phyloP scores from a whole-genome alignment of 2,329 filamentous ascomycete species.

The Lecanosticta acicola region DNA sequence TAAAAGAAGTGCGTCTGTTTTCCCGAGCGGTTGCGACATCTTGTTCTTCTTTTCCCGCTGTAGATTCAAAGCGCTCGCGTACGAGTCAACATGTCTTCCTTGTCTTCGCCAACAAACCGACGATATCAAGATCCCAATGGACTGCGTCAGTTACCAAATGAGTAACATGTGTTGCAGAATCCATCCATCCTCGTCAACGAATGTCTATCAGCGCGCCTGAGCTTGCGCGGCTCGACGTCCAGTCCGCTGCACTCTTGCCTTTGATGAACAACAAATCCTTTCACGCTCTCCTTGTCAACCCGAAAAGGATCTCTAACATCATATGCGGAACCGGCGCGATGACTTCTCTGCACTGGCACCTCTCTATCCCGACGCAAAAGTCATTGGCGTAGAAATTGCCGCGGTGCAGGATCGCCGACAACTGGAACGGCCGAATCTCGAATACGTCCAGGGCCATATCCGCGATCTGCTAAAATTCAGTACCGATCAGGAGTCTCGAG shows the following conservation, averaged over 20 bases:
- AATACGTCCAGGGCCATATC: constrained; percentile 7
- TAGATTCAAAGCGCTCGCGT: too few relatives aligned
- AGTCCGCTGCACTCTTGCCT: constrained; percentile 4
- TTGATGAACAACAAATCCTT: constrained; percentile 8
- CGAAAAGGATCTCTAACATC: constrained; percentile 14
- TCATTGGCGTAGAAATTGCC: constrained; percentile 33
- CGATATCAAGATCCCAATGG: too few relatives aligned
- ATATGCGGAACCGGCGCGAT: constrained; percentile 25
- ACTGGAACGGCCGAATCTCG: neutral
- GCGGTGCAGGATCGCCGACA: constrained; percentile 5
- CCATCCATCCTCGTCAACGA: too few relatives aligned
- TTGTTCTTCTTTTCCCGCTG: too few relatives aligned
- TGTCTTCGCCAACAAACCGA: too few relatives aligned
- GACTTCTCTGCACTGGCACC: constrained; percentile 24
- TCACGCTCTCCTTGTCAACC: constrained; percentile 5
- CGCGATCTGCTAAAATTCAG: neutral
- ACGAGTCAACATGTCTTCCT: too few relatives aligned
- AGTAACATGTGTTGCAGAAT: too few relatives aligned
- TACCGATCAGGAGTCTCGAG: neutral
- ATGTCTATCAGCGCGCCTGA: constrained; percentile 15
- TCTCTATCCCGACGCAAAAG: constrained; percentile 20
- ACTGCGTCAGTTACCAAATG: too few relatives aligned
- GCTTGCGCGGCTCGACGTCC: constrained; percentile 17
- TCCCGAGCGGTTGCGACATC: too few relatives aligned
- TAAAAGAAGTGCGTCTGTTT: too few relatives aligned